These are phyloP conservation scores for Boletus rubroflammeus DNA, from an alignment of 768 basidiomycete species.

Conservation along the genomic window DNA sequence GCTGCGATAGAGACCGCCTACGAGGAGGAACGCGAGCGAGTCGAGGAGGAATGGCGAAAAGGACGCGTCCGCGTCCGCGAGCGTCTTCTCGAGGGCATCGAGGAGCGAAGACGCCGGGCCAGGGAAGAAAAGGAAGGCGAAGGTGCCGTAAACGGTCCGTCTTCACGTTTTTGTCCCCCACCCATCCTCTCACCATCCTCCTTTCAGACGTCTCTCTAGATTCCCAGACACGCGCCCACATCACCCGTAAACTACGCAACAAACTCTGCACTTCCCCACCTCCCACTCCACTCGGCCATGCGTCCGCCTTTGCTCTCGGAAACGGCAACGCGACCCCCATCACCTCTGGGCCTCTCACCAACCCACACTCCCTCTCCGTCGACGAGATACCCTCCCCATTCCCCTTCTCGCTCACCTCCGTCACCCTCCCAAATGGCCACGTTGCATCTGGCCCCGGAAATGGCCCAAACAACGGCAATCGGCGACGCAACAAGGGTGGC, in stretches of 20 bases:
- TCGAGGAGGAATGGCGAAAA: slow-evolving; percentile 79
- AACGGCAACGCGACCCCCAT: slow-evolving; percentile 52
- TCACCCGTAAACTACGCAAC: slow-evolving; percentile 82
- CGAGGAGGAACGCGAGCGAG: slow-evolving; percentile 71
- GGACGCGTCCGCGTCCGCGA: slow-evolving; percentile 75
- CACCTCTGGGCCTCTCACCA: slow-evolving; percentile 65
- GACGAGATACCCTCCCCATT: slow-evolving; percentile 87
- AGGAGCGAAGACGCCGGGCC: slow-evolving; percentile 73
- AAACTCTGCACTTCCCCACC: slow-evolving; percentile 77
- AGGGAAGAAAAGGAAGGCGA: slow-evolving; percentile 89
- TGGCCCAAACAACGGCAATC: slow-evolving; percentile 38
- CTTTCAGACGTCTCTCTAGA: slow-evolving; percentile 68
- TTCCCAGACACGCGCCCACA: slow-evolving; percentile 71
- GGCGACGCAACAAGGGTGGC: slow-evolving; percentile 49
- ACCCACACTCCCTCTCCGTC: slow-evolving; percentile 81
- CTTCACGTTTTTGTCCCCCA: neutral
- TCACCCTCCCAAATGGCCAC: slow-evolving; percentile 38
- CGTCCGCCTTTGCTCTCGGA: slow-evolving; percentile 31
- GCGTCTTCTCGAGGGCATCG: slow-evolving; percentile 77
- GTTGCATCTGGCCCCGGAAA: slow-evolving; percentile 33
- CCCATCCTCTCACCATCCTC: neutral
- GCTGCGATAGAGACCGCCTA: slow-evolving; percentile 68
- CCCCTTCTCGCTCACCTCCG: slow-evolving; percentile 66
- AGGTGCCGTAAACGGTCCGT: slow-evolving; percentile 66
- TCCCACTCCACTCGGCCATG: slow-evolving; percentile 58